Conservation (phyloP, 1,284 basidiomycete genomes). For the Trichosporon ovoides region DNA sequence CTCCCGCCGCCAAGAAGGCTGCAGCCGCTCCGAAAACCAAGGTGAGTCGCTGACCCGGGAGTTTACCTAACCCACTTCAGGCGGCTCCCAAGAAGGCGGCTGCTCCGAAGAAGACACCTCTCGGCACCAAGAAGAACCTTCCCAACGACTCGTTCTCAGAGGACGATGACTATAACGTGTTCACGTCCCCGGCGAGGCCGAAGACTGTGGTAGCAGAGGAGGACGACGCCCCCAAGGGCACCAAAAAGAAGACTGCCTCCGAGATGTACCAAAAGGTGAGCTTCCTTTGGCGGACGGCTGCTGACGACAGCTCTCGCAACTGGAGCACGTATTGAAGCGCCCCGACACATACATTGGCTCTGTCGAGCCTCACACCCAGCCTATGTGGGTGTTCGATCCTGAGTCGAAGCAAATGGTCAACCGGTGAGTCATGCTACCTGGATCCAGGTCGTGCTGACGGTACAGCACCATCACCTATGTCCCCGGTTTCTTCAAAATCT, state of each 20-base stretch:
- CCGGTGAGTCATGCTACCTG: slow-evolving; percentile 45
- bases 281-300: slow-evolving; percentile 3
- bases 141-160: slow-evolving; percentile 56
- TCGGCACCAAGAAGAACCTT: slow-evolving; percentile 61
- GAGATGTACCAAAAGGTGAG: slow-evolving; percentile 87
- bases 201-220: slow-evolving; percentile 25
- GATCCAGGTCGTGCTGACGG: not conserved
- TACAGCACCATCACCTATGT: slow-evolving; percentile 79
- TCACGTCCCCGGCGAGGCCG: slow-evolving; percentile 38
- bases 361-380: slow-evolving; percentile 74
- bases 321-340: slow-evolving; percentile 92
- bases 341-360: slow-evolving; percentile 98
- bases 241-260: slow-evolving; percentile 75
- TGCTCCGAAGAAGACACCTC: slow-evolving; percentile 48
- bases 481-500: slow-evolving; percentile 98
- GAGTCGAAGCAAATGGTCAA: slow-evolving; percentile 72
- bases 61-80: slow-evolving; percentile 12
- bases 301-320: slow-evolving; percentile 71
- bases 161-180: slow-evolving; percentile 47
- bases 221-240: slow-evolving; percentile 25
- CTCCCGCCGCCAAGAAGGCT: slow-evolving; percentile 30
- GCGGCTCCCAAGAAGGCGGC: slow-evolving; percentile 51
- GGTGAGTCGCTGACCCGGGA: no score
- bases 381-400: slow-evolving; percentile 86
- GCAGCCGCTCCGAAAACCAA: slow-evolving; percentile 31